phyloP scores from a whole-genome alignment of 352 stramenopile genomes.

The Phytopythium kandeliae region DNA sequence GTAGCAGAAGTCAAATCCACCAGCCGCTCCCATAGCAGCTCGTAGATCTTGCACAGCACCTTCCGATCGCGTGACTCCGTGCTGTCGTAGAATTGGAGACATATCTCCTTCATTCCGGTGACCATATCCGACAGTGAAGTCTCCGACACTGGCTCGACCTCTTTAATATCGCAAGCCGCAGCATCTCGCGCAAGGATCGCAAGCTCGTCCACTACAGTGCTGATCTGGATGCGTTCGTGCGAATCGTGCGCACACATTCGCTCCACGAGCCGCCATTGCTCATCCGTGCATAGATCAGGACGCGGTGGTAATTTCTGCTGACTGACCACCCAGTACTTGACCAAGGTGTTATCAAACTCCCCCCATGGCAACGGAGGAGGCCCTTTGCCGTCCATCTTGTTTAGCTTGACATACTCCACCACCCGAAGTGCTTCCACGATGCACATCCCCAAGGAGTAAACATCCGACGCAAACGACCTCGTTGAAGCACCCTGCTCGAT shows the following conservation, averaged over 20 bases:
- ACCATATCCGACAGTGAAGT: not conserved
- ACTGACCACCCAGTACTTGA: not conserved
- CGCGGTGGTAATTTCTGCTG: not conserved
- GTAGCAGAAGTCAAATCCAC: not conserved
- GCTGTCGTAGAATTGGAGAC: not conserved
- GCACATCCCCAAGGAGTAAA: constrained; percentile 6
- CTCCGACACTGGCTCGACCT: not conserved
- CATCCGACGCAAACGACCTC: constrained; percentile 1
- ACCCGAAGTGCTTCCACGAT: not conserved
- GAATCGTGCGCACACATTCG: not conserved
- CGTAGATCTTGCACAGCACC: not conserved
- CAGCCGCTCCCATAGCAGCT: not conserved
- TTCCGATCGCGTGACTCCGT: not conserved
- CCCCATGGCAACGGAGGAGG: not conserved
- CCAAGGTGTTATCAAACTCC: not conserved
- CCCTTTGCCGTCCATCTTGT: not conserved
- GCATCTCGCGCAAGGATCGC: not conserved
- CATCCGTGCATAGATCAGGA: not conserved
- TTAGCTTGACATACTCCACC: not conserved
- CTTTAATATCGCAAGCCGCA: not conserved
- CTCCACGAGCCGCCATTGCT: not conserved
- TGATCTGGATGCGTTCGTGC: not conserved
- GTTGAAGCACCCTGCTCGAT: not conserved
- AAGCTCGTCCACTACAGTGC: not conserved
- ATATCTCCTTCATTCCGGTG: not conserved